Conservation (phyloP, 2,329 filamentous ascomycete species). For the Trichophyton schoenleinii region DNA sequence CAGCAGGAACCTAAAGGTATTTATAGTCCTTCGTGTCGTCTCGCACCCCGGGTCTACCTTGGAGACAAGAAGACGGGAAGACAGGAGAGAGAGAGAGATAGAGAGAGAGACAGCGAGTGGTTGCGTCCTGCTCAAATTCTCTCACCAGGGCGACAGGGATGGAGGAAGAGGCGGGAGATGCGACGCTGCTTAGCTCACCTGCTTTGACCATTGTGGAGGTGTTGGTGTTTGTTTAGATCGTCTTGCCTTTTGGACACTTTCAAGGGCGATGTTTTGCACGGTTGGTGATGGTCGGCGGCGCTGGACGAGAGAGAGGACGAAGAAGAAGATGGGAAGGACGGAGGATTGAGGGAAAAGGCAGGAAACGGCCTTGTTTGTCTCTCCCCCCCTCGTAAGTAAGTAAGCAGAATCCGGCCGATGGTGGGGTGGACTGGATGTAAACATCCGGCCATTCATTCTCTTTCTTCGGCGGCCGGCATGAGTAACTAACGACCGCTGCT, state of each 20-base stretch:
- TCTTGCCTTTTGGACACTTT: constrained; percentile 3
- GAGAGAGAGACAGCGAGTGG: background rate
- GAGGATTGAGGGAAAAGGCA: background rate
- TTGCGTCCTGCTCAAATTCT: background rate
- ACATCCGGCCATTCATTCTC: background rate
- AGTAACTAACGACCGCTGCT: no score
- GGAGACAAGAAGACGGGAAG: background rate
- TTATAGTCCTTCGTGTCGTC: background rate
- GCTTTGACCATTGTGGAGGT: constrained; percentile 95
- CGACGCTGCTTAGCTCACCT: constrained; percentile 47
- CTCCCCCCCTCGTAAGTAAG: background rate
- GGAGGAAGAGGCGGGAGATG: constrained; percentile 9
- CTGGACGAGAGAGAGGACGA: background rate
- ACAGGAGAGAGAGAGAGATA: no score
- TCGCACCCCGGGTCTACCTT: constrained; percentile 6
- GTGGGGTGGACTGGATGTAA: constrained; percentile 1
- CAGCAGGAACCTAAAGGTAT: background rate
- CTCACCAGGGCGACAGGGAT: constrained; percentile 7
- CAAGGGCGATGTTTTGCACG: background rate
- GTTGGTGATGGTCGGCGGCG: background rate
- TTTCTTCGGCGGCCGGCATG: no score
- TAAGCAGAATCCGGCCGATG: background rate
- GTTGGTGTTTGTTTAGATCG: constrained; percentile 31
- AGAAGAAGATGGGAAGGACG: background rate
- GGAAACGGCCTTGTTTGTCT: background rate